Conservation (phyloP, 83 land plant genomes). For the Isoetes engelmannii region DNA sequence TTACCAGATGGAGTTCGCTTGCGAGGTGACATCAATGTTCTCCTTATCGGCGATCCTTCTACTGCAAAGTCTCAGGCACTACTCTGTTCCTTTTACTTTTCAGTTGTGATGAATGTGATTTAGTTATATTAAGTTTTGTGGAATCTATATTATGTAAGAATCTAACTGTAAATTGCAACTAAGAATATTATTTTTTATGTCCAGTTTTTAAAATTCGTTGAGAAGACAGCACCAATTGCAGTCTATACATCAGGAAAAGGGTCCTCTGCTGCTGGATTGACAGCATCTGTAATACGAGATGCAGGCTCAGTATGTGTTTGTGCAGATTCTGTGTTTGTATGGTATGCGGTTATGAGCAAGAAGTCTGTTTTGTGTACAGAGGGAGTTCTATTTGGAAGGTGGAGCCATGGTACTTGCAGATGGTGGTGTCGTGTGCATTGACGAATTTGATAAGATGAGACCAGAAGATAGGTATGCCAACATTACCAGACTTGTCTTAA, state of each 20-base stretch:
- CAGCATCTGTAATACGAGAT: slow-evolving; percentile 95
- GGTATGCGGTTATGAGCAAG: not conserved
- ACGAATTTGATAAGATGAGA: slow-evolving; percentile 99
- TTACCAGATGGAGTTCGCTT: slow-evolving; percentile 91
- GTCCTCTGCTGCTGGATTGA: slow-evolving; percentile 98
- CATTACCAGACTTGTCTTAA: not conserved
- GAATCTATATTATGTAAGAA: not conserved
- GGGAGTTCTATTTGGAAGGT: slow-evolving; percentile 97
- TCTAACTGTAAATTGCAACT: no score
- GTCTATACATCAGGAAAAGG: slow-evolving; percentile 99
- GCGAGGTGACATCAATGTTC: slow-evolving; percentile 90
- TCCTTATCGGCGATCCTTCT: slow-evolving; percentile 94
- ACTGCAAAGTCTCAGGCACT: slow-evolving; percentile 97
- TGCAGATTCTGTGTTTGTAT: slow-evolving; percentile 2
- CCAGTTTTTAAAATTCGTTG: slow-evolving; percentile 96
- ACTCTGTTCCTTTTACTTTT: not conserved
- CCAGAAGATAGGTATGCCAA: slow-evolving; percentile 77
- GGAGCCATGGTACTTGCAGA: slow-evolving; percentile 99
- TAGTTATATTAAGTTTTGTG: no score
- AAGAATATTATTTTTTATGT: no score
- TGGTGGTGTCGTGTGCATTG: slow-evolving; percentile 99
- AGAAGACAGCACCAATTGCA: slow-evolving; percentile 97
- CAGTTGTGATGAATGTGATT: no score
- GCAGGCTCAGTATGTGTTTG: slow-evolving; percentile 61
- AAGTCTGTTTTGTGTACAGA: slow-evolving; percentile 34